Percentiles rank a stretch among this genome's conserved stretches.
Conservation (phyloP, 148 eudicot species). For the Fagopyrum homotropicum region DNA sequence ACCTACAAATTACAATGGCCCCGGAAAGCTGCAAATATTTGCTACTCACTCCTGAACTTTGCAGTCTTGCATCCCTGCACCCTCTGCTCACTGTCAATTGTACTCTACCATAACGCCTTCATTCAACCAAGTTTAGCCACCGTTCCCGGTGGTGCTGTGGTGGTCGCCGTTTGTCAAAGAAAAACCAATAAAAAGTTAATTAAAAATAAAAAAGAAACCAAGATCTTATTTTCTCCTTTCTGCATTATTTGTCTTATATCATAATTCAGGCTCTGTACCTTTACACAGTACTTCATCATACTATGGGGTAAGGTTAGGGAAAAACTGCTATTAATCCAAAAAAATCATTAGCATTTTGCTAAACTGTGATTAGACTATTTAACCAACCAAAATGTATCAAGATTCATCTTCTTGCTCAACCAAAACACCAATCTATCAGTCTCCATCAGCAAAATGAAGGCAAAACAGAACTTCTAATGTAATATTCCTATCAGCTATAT, state of each 20-base stretch:
- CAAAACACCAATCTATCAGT: too few relatives aligned
- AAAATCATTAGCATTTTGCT: background rate
- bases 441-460: too few relatives aligned
- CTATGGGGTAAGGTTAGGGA: background rate
- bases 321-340: background rate
- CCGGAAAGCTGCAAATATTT: slow-evolving; percentile 2
- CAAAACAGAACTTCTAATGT: too few relatives aligned
- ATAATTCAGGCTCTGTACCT: background rate
- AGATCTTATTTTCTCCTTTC: background rate
- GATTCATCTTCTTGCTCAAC: too few relatives aligned
- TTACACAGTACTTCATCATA: background rate
- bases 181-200: background rate
- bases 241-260: background rate
- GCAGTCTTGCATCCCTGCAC: slow-evolving; percentile 3
- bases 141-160: background rate
- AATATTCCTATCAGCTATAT: too few relatives aligned
- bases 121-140: background rate
- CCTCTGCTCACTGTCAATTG: background rate
- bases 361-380: too few relatives aligned
- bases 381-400: too few relatives aligned
- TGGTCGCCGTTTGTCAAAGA: background rate
- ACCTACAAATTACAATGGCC: background rate
- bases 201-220: background rate
- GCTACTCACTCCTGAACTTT: background rate
- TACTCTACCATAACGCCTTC: background rate